Percentiles rank a stretch among this genome's conserved stretches.
phyloP scores from a whole-genome alignment of 2,329 filamentous ascomycete genomes.

The Sclerotinia subarctica region DNA sequence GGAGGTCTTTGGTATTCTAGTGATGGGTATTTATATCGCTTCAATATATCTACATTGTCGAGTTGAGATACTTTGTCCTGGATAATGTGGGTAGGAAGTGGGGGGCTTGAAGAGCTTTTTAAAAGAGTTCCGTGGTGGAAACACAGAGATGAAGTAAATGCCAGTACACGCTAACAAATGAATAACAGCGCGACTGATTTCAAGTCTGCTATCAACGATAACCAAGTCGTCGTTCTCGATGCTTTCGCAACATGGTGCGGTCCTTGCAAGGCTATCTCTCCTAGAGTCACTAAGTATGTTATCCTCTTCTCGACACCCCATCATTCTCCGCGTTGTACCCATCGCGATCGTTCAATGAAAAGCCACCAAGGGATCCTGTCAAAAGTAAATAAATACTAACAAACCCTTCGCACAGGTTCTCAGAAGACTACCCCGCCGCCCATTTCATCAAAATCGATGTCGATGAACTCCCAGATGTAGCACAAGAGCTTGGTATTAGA shows the following conservation, averaged over 20 bases:
- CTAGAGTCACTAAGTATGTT: conserved; percentile 64
- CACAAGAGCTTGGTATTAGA: conserved; percentile 73
- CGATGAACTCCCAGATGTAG: conserved; percentile 72
- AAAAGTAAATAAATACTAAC: conserved; percentile 11
- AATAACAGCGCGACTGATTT: conserved; percentile 56
- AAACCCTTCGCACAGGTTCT: conserved; percentile 48
- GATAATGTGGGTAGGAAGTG: background rate
- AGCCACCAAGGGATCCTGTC: background rate
- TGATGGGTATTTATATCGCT: background rate
- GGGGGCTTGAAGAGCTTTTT: conserved; percentile 2
- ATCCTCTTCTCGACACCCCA: background rate
- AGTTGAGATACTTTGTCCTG: background rate
- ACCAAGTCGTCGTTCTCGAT: conserved; percentile 73
- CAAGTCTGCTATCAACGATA: conserved; percentile 50
- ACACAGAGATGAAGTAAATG: background rate
- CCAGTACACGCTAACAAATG: conserved; percentile 31
- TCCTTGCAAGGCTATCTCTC: conserved; percentile 88
- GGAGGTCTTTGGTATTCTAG: too few species aligned
- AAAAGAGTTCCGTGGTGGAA: background rate
- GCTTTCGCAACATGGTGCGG: conserved; percentile 91
- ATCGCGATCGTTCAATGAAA: conserved; percentile 23
- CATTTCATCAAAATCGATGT: conserved; percentile 91
- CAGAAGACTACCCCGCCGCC: conserved; percentile 56
- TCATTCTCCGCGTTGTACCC: conserved; percentile 9
- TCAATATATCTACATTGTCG: background rate